Percentiles rank a stretch among this genome's conserved stretches.
Conservation (phyloP, 768 basidiomycete genomes). For the Tulasnella sp. region DNA sequence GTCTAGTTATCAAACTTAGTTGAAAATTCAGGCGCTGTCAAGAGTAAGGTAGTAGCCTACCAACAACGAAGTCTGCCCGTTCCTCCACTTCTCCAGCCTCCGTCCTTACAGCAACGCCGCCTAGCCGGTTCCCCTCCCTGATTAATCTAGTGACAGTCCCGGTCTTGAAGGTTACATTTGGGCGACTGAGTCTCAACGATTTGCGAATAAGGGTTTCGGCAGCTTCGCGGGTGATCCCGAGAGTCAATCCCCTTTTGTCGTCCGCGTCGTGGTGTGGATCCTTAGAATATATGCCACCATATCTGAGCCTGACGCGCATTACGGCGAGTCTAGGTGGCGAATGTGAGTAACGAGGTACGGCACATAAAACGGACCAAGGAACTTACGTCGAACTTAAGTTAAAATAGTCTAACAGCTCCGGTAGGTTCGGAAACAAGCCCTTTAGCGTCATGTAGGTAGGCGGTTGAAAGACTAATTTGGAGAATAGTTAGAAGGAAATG, state of each 20-base stretch:
- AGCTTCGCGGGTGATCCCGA: conserved; percentile 17
- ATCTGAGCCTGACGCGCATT: background rate
- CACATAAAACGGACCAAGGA: background rate
- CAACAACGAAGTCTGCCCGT: conserved; percentile 13
- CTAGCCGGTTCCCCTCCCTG: background rate
- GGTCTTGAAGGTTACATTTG: conserved; percentile 10
- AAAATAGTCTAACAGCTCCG: background rate
- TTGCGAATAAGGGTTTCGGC: conserved; percentile 12
- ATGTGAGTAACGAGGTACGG: background rate
- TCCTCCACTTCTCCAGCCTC: background rate
- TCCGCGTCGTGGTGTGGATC: background rate
- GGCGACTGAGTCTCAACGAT: background rate
- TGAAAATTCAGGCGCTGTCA: background rate
- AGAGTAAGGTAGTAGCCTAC: background rate
- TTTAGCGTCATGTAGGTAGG: background rate
- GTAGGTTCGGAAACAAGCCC: conserved; percentile 18
- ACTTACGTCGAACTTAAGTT: background rate
- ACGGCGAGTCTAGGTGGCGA: background rate
- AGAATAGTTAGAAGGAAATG: background rate
- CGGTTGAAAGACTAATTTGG: background rate
- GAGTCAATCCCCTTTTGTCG: background rate
- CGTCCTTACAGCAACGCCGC: background rate
- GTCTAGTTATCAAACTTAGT: background rate
- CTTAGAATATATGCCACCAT: background rate
- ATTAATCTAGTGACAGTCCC: conserved; percentile 19